Conservation (phyloP, 2,329 filamentous ascomycete species). For the Trichoderma sp. region DNA sequence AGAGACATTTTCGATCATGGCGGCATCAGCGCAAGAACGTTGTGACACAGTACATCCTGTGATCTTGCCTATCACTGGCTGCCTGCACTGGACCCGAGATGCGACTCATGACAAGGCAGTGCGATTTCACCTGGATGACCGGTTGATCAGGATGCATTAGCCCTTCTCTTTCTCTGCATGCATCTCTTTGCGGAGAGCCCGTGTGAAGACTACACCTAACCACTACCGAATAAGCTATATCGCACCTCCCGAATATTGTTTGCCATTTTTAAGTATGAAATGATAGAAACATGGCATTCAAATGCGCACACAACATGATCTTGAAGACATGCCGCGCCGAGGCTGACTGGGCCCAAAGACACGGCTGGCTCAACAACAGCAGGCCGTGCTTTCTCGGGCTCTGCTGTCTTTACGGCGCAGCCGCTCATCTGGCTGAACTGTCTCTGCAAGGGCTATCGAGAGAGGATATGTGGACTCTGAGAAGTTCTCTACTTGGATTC, state of each 20-base stretch:
- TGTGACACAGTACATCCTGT: background rate
- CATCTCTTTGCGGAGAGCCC: slow-evolving; percentile 2
- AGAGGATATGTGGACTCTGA: background rate
- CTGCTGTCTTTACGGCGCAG: slow-evolving; percentile 16
- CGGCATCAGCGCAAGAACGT: slow-evolving; percentile 1
- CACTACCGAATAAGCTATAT: background rate
- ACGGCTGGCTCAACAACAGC: slow-evolving; percentile 12
- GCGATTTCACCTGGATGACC: background rate
- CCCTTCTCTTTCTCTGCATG: slow-evolving; percentile 14
- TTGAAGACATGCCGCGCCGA: slow-evolving; percentile 16
- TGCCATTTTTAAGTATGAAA: background rate
- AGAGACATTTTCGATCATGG: slow-evolving; percentile 7
- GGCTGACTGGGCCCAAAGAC: background rate
- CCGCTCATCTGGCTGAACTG: slow-evolving; percentile 2
- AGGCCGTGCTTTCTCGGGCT: slow-evolving; percentile 14
- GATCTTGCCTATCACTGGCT: slow-evolving; percentile 9
- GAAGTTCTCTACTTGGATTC: slow-evolving; percentile 1
- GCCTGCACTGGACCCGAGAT: background rate
- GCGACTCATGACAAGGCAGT: background rate
- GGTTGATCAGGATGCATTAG: background rate
- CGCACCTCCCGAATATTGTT: slow-evolving; percentile 5
- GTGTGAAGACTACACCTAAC: background rate
- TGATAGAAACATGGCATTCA: background rate
- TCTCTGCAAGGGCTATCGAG: background rate
- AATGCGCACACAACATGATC: slow-evolving; percentile 14